Base-by-base conservation (phyloP, 2,329 filamentous ascomycete genomes). In the Bipolaris victoriae region DNA sequence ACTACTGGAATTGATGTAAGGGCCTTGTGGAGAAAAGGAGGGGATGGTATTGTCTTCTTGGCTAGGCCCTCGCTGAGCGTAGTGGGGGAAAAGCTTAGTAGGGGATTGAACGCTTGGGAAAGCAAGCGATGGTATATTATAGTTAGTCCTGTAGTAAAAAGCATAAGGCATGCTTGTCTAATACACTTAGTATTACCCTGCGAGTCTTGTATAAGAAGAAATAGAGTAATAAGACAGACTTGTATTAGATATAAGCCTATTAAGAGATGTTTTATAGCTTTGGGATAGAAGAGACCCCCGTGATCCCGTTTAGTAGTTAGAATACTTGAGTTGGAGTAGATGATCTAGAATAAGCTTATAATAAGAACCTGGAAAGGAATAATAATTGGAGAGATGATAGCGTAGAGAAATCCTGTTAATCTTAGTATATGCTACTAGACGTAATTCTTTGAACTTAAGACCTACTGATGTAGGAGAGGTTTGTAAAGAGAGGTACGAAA, bases 381-480 rank as follows among this genome's bases (percentile, higher is more conserved):
- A 3, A 63, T 61, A 1, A 63, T 60, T 2, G 31, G 55, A 18
- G 18, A 61, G 31, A 63, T 61, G 7, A 61, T 61, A n/a, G 56
- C 37, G 44, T 63, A 63, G 44, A 61, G 56, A 13, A 63, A 13
- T 26, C 56, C 61, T 63, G 39, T 37, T 5, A 37, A 0, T 57
- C 16, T 61, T 13, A 58, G 44, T 9, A 11, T 47, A 3, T 29
- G 26, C 7, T 29, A 10, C 26, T 9, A 3, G 7, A 29, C 26
- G 26, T 3, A 24, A 29, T 29, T 7, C 3, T 29, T 10, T 5
- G 1, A 29, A 29, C 7, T 7, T 3, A 29, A 29, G 26, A 29
- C 26, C 26, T 54, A 64, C 61, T 16, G 22, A 64, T 64, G n/a
- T 43, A 64, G 10, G 54, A 58, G n/a, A 64, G 59, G 44, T 64